A percentile compares a stretch with the other conserved stretches of the same genome.
Conservation (phyloP, 1,284 basidiomycete genomes). For the Boletus sp. region DNA sequence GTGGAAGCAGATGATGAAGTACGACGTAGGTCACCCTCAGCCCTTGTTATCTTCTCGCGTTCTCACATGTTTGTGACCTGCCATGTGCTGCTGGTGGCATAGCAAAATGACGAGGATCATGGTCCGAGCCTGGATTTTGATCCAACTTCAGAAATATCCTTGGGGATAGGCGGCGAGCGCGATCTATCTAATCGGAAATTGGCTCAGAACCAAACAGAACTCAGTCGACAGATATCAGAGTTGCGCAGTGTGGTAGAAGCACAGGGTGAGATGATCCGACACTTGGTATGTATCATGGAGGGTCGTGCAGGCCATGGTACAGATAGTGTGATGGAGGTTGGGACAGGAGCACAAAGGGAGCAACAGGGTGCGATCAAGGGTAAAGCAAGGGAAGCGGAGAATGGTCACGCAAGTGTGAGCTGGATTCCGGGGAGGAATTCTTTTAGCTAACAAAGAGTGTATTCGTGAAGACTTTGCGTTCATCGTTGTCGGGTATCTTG, state of each 20-base stretch:
- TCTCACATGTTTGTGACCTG: not conserved
- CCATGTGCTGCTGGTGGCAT: not conserved
- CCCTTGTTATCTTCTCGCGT: not conserved
- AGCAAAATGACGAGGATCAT: constrained; percentile 13
- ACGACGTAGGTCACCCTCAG: constrained; percentile 40
- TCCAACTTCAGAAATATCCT: not conserved
- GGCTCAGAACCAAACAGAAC: constrained; percentile 63
- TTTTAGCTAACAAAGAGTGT: constrained; percentile 13
- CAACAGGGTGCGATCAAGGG: constrained; percentile 13
- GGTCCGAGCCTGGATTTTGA: not conserved
- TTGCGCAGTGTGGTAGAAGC: constrained; percentile 54
- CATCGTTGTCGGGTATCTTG: not conserved
- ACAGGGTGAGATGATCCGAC: constrained; percentile 55
- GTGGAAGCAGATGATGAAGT: constrained; percentile 78
- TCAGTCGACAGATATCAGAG: constrained; percentile 63
- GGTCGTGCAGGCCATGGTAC: not conserved
- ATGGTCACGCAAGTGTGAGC: constrained; percentile 2
- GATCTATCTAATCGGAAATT: constrained; percentile 60
- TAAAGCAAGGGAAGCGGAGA: constrained; percentile 9
- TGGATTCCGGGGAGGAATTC: constrained; percentile 14
- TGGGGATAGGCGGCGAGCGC: constrained; percentile 27
- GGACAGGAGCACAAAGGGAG: constrained; percentile 6
- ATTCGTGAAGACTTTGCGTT: not conserved
- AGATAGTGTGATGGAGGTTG: not conserved
- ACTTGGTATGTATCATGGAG: constrained; percentile 26